Evolutionary conservation across 2,329 filamentous ascomycete genomes (phyloP), one percentile per base, ranked within the genome.

Genomic region (Cordyceps militaris): DNA sequence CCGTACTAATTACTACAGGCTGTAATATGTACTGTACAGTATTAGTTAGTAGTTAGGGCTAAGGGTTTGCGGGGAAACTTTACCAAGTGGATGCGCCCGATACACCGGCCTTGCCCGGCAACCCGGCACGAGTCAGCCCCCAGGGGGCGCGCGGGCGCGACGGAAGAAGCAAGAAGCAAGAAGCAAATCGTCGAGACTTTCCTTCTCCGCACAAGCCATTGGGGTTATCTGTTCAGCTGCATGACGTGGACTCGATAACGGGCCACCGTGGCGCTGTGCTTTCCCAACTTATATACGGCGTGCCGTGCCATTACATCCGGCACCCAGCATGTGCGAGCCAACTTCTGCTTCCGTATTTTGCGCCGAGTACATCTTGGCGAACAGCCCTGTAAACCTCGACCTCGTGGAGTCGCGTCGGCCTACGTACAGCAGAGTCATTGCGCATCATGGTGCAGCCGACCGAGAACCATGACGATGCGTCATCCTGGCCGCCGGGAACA

Each of bases 11-110:
- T n/a, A n/a, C n/a, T n/a, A n/a, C n/a, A n/a, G n/a, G n/a, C n/a
- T n/a, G n/a, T n/a, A n/a, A n/a, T n/a, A n/a, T n/a, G n/a, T n/a
- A n/a, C n/a, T n/a, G n/a, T n/a, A n/a, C n/a, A n/a, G n/a, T n/a
- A n/a, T n/a, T n/a, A n/a, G n/a, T n/a, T 26, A 34, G 40, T 23
- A 4, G 34, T 28, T 51, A 51, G 21, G 23, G 49, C 23, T 34
- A 51, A 51, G n/a, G 30, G 36, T 43, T 43, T 52, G 50, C 50
- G 50, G 50, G 49, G 50, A n/a, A 10, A n/a, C 3, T 36, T n/a
- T 24, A 19, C 36, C 36, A 43, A 52, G 50, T 52, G 50, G 50
- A 52, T 36, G 36, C 14, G 16, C 14, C 23, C 23, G 23, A 50
- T 51, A 51, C 38, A 38, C 13, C 16, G 32, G 14, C 32, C 48